Percentiles rank a stretch among this genome's conserved stretches.
Conservation (phyloP, 2,329 filamentous ascomycete genomes). For the Raffaelea albimanens region DNA sequence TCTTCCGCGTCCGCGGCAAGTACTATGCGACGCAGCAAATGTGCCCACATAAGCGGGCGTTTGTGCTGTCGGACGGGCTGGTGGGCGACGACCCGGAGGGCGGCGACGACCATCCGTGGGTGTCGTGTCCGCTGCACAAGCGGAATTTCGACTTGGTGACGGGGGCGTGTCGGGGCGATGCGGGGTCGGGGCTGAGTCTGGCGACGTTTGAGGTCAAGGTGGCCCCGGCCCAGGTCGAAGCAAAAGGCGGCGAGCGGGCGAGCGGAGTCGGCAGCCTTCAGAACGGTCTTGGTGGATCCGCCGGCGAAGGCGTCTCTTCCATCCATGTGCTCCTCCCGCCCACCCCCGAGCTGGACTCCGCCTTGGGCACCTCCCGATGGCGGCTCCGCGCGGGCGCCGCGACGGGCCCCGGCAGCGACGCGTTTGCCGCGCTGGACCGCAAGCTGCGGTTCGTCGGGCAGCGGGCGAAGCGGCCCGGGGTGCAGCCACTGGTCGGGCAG, state of each 20-base stretch:
- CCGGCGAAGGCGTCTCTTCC: conserved; percentile 29
- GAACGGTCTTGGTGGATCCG: conserved; percentile 53
- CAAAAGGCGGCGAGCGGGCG: too few species aligned
- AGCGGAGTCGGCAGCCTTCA: too few species aligned
- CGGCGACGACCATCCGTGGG: conserved; percentile 37
- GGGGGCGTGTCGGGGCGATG: conserved; percentile 68
- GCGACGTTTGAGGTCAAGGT: conserved; percentile 74
- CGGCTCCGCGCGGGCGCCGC: conserved; percentile 65
- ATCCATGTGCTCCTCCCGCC: conserved; percentile 75
- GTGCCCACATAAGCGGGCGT: conserved; percentile 87
- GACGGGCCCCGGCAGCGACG: conserved; percentile 11
- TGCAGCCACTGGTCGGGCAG: conserved; percentile 19
- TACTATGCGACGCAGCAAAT: conserved; percentile 89
- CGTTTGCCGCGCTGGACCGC: conserved; percentile 35
- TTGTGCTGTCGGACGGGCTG: conserved; percentile 78
- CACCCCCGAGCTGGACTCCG: conserved; percentile 67
- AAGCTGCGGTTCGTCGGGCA: conserved; percentile 35
- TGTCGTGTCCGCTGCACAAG: conserved; percentile 84
- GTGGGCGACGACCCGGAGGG: conserved; percentile 53
- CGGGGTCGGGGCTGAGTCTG: conserved; percentile 53
- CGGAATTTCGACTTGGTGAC: conserved; percentile 72
- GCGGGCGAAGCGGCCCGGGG: conserved; percentile 32
- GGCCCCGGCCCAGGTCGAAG: conserved; percentile 11
- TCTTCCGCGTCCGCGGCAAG: conserved; percentile 72
- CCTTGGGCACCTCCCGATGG: conserved; percentile 71